A percentile compares a stretch with the other conserved stretches of the same genome.
Evolutionary conservation across 345 rosid genomes (phyloP).

Genomic region (Excoecaria agallocha): DNA sequence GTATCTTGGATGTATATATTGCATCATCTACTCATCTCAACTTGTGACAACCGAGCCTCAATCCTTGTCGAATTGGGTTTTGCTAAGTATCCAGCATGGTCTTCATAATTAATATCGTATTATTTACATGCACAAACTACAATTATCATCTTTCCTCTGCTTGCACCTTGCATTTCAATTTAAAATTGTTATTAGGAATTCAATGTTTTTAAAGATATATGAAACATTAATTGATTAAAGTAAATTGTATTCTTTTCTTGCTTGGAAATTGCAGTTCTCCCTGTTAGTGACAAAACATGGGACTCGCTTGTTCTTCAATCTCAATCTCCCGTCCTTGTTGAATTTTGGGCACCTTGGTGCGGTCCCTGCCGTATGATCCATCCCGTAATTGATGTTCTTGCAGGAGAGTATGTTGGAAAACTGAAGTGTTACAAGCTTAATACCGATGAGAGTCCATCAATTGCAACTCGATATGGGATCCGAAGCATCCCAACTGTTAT

Average conservation of each 20-base stretch:
- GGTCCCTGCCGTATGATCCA: constrained; percentile 56
- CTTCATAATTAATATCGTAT: background rate
- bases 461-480: constrained; percentile 43
- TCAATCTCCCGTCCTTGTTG: constrained; percentile 40
- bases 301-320: constrained; percentile 37
- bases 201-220: background rate
- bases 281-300: constrained; percentile 41
- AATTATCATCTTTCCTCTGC: background rate
- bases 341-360: constrained; percentile 63
- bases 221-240: background rate
- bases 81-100: background rate
- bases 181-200: background rate
- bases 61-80: background rate
- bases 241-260: background rate
- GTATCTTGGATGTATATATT: background rate
- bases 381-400: constrained; percentile 44
- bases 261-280: constrained; percentile 26
- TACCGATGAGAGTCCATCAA: constrained; percentile 45
- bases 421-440: constrained; percentile 47
- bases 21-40: background rate
- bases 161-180: background rate
- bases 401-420: constrained; percentile 44
- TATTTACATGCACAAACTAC: no score
- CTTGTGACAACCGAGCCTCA: background rate
- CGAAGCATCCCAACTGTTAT: constrained; percentile 55